phyloP scores from a whole-genome alignment of 805 yeast species.

The Saturnispora diversa region DNA sequence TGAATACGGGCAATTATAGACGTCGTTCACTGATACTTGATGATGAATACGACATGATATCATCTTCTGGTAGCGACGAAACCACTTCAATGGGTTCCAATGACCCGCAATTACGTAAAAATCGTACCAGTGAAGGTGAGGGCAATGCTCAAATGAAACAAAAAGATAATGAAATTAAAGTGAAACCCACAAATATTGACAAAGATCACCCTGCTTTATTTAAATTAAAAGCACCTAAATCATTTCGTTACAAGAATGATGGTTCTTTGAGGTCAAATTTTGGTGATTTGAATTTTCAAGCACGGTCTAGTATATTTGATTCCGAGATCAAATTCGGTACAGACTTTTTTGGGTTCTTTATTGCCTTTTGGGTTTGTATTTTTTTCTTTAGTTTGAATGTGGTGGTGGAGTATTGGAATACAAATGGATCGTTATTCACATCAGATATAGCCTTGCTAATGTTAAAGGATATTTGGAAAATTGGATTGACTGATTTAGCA shows the following conservation, averaged over 20 bases:
- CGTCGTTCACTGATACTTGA: conserved; percentile 20
- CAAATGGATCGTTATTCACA: conserved; percentile 37
- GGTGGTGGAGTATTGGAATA: conserved; percentile 43
- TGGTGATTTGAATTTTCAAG: conserved; percentile 43
- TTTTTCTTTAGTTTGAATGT: conserved; percentile 47
- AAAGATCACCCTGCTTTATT: neutral
- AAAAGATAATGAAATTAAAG: neutral
- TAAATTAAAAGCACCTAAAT: neutral
- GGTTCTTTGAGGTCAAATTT: conserved; percentile 42
- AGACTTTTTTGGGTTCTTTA: conserved; percentile 71
- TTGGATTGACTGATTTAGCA: conserved; percentile 63
- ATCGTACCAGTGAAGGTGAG: too few species aligned
- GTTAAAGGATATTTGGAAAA: conserved; percentile 50
- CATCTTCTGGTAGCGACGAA: neutral
- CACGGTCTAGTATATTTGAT: conserved; percentile 47
- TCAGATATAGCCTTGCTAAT: conserved; percentile 53
- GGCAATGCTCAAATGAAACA: neutral
- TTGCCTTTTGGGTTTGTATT: conserved; percentile 67
- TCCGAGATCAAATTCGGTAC: conserved; percentile 36
- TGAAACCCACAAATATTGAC: neutral
- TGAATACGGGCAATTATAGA: neutral
- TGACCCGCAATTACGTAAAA: too few species aligned
- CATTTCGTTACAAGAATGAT: conserved; percentile 21
- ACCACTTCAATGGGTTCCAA: too few species aligned
- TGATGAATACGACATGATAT: conserved; percentile 18